Percentiles rank a stretch among this genome's conserved stretches.
These are phyloP conservation scores for Lodderomyces metapsilosis DNA, from an alignment of 1,139 yeast genomes.

Conservation along the genomic window DNA sequence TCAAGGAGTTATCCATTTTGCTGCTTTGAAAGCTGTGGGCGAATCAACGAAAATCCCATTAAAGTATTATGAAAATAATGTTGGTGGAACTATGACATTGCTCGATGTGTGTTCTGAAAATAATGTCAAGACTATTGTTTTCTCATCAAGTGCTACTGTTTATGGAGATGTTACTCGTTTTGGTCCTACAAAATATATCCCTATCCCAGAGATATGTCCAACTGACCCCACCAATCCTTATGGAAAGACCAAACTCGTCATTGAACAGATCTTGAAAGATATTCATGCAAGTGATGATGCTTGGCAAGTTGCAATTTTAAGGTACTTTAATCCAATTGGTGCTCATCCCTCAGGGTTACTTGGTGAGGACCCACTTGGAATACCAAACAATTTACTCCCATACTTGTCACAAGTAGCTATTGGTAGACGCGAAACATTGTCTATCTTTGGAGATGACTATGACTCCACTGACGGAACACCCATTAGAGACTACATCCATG, in stretches of 20 bases:
- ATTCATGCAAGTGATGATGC: constrained; percentile 43
- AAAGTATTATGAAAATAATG: constrained; percentile 67
- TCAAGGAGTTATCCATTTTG: constrained; percentile 72
- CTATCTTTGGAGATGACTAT: constrained; percentile 68
- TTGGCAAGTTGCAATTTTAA: constrained; percentile 66
- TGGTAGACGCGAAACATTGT: constrained; percentile 65
- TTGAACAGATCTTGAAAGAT: constrained; percentile 64
- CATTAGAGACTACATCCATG: constrained; percentile 79
- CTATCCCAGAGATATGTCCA: constrained; percentile 79
- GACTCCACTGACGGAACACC: constrained; percentile 77
- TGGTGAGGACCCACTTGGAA: constrained; percentile 80
- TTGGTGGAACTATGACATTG: constrained; percentile 62
- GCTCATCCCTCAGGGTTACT: constrained; percentile 80
- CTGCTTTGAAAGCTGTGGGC: constrained; percentile 86
- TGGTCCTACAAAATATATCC: constrained; percentile 58
- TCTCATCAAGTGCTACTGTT: constrained; percentile 80
- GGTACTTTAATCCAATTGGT: constrained; percentile 83
- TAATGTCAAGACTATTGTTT: constrained; percentile 60
- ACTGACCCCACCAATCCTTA: constrained; percentile 76
- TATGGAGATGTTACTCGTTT: constrained; percentile 81
- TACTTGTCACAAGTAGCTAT: constrained; percentile 76
- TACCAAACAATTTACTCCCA: constrained; percentile 75
- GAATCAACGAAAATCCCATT: constrained; percentile 77
- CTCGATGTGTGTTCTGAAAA: constrained; percentile 50
- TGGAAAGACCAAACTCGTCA: constrained; percentile 67